A percentile compares a stretch with the other conserved stretches of the same genome.
Evolutionary conservation across 768 basidiomycete genomes (phyloP).

Genomic region (Boletus edulis): DNA sequence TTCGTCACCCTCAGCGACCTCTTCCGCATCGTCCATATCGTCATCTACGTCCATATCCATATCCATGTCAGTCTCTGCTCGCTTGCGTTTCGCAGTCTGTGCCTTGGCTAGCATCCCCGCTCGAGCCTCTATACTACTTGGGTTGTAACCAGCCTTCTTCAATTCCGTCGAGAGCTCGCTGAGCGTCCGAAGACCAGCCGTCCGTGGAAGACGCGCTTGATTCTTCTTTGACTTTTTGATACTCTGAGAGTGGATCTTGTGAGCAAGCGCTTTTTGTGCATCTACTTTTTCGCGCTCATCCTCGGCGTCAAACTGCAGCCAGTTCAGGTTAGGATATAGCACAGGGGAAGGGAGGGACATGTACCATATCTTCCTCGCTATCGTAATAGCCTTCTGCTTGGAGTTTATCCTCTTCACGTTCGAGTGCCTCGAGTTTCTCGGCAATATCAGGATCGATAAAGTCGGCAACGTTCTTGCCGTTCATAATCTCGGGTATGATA

Average conservation of each 20-base stretch:
- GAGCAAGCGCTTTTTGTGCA: conserved; percentile 53
- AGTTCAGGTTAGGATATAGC: background rate
- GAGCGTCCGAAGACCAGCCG: conserved; percentile 61
- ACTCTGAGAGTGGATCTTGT: conserved; percentile 71
- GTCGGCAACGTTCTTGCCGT: conserved; percentile 98
- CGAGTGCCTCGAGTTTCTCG: conserved; percentile 95
- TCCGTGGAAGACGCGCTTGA: conserved; percentile 73
- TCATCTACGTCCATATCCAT: conserved; percentile 37
- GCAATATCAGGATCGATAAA: conserved; percentile 98
- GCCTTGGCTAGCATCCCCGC: conserved; percentile 79
- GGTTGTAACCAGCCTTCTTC: conserved; percentile 87
- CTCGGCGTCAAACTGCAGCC: conserved; percentile 50
- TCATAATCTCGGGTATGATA: conserved; percentile 96
- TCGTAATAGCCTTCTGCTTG: conserved; percentile 95
- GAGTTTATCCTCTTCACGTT: conserved; percentile 94
- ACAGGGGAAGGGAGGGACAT: conserved; percentile 15
- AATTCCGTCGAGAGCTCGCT: conserved; percentile 76
- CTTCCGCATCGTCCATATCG: conserved; percentile 44
- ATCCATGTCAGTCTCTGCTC: conserved; percentile 49
- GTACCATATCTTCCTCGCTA: conserved; percentile 80
- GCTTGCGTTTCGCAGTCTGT: conserved; percentile 61
- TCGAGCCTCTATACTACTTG: conserved; percentile 84
- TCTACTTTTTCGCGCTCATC: conserved; percentile 79
- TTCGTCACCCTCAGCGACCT: conserved; percentile 37
- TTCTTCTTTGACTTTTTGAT: conserved; percentile 90